Evolutionary conservation across 1,139 yeast genomes (phyloP), one percentile per base, ranked within the genome.

Genomic region (Pichia sp.): DNA sequence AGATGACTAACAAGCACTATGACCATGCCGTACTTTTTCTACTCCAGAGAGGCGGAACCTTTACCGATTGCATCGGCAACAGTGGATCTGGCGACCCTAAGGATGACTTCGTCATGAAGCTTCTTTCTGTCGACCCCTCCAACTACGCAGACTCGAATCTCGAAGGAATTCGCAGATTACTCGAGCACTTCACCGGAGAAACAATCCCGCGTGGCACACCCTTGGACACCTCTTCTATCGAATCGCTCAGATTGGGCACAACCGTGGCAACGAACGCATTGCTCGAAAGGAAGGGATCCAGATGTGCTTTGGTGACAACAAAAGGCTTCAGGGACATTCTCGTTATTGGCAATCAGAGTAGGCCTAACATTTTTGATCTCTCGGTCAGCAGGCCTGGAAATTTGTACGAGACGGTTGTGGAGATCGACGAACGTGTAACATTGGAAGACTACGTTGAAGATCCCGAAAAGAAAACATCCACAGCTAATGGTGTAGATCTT

Each of bases 121-220:
- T 90, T 41, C 73, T 91, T 28, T 88, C 96, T 1, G 96, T 86
- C 7, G 96, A 91, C 65, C 96, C 96, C 0, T 72, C 76, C 44
- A 90, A 90, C 70, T 90, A 91, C 65, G 71, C 74, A 4, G 97
- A 91, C 73, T 96, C 97, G 0, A 96, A 96, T 4, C 75, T 91
- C 16, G 97, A 90, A 70, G 97, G 96, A 6, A 87, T 91, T 46
- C 74, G 97, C 57, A 71, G 95, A 48, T 78, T 88, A 0, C 69
- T 91, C 54, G 95, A 87, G 64, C 69, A 71, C 37, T 80, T 78
- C 53, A 75, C 80, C 1, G 76, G 78, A 0, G 66, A 63, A 4
- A 51, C 65, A 10, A 85, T 86, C 42, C 80, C 85, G 9, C 74
- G 82, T 44, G 65, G 66, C 40, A 57, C 69, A 55, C 73, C 74